phyloP scores from a whole-genome alignment of 768 basidiomycete species.

The Galerina marginata region DNA sequence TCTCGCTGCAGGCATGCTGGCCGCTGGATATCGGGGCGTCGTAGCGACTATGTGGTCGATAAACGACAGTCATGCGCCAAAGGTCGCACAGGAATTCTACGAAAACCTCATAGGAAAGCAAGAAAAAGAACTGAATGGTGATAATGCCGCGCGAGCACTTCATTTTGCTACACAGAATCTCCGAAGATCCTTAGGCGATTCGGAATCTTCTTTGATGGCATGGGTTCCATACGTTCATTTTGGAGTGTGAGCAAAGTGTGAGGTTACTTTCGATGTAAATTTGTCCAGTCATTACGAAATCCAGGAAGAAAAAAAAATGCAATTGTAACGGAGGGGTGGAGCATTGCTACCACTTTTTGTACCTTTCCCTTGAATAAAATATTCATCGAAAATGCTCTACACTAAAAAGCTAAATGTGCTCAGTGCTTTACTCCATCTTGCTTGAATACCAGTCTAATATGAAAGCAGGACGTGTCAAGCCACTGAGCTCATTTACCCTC shows the following conservation, averaged over 20 bases:
- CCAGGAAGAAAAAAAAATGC: too few species aligned
- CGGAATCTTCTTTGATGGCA: background rate
- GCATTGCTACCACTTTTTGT: too few species aligned
- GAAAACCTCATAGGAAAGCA: background rate
- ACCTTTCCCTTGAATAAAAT: too few species aligned
- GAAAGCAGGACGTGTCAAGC: too few species aligned
- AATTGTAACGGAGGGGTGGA: too few species aligned
- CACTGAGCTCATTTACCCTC: too few species aligned
- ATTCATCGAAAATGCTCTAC: too few species aligned
- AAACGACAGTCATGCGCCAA: constrained; percentile 2
- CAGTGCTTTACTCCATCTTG: too few species aligned
- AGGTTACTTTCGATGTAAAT: too few species aligned
- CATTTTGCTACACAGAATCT: background rate
- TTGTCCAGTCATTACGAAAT: too few species aligned
- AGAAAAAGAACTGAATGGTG: constrained; percentile 8
- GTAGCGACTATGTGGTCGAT: constrained; percentile 20
- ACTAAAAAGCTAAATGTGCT: too few species aligned
- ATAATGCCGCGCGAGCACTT: background rate
- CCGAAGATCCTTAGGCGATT: background rate
- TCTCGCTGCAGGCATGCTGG: constrained; percentile 17
- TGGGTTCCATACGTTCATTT: constrained; percentile 15
- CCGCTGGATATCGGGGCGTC: constrained; percentile 15
- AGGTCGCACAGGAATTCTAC: background rate
- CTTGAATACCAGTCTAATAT: too few species aligned
- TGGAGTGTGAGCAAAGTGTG: background rate